Evolutionary conservation across 2,329 filamentous ascomycete genomes (phyloP).

Genomic region (Diaporthe sp.): DNA sequence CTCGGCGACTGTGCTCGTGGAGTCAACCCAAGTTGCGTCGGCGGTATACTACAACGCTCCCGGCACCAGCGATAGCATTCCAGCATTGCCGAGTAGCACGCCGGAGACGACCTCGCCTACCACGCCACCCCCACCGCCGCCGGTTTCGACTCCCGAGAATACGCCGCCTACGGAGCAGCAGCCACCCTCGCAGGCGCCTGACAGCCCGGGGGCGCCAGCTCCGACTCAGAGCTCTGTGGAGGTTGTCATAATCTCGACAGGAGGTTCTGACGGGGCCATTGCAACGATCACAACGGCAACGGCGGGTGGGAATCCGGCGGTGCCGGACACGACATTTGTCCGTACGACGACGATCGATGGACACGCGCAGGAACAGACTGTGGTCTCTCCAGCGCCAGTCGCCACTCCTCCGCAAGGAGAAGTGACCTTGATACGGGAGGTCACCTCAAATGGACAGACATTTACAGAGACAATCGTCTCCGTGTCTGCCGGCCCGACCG

Average conservation of each 20-base stretch:
- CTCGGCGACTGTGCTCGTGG: neutral
- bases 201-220: neutral
- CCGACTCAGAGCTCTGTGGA: neutral
- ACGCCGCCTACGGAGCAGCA: neutral
- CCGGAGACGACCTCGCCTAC: neutral
- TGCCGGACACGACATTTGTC: neutral
- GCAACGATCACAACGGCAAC: neutral
- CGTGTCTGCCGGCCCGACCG: neutral
- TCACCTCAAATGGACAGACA: constrained; percentile 4
- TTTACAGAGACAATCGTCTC: constrained; percentile 12
- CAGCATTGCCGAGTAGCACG: neutral
- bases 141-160: neutral
- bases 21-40: neutral
- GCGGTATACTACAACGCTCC: constrained; percentile 1
- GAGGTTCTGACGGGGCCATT: neutral
- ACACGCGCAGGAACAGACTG: constrained; percentile 16
- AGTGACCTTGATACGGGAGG: constrained; percentile 4
- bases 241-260: neutral
- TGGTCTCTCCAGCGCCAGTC: neutral
- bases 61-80: neutral
- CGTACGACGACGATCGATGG: neutral
- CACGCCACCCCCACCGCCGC: neutral
- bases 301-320: neutral
- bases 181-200: neutral
- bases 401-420: neutral